Evolutionary conservation across 805 yeast species (phyloP).

Genomic region (Candida pini): DNA sequence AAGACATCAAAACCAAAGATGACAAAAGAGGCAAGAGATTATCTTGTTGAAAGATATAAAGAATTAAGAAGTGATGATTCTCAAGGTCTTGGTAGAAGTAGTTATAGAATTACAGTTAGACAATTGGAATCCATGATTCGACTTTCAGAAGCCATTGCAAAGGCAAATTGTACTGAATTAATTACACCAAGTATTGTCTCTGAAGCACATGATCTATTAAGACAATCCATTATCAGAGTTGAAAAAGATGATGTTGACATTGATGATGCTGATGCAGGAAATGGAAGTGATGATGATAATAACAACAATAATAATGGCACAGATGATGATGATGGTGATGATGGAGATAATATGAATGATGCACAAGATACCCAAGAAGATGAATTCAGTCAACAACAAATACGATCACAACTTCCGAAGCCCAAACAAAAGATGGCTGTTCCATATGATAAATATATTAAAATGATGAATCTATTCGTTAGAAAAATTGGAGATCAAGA

Average conservation of each 20-base stretch:
- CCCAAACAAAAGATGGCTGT: slow-evolving; percentile 42
- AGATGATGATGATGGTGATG: slow-evolving; percentile 16
- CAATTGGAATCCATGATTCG: slow-evolving; percentile 93
- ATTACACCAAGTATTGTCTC: slow-evolving; percentile 81
- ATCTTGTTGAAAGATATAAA: slow-evolving; percentile 72
- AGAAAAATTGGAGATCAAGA: slow-evolving; percentile 36
- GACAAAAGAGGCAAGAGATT: slow-evolving; percentile 75
- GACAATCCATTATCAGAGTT: slow-evolving; percentile 89
- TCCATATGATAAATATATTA: slow-evolving; percentile 80
- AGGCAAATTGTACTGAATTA: slow-evolving; percentile 91
- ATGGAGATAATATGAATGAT: slow-evolving; percentile 3
- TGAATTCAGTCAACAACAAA: slow-evolving; percentile 1
- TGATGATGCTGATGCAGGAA: slow-evolving; percentile 51
- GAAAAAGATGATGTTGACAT: slow-evolving; percentile 90
- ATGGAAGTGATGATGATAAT: slow-evolving; percentile 20
- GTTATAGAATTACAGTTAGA: slow-evolving; percentile 94
- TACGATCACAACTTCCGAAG: slow-evolving; percentile 4
- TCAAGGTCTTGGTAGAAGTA: slow-evolving; percentile 76
- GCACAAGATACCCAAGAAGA: slow-evolving; percentile 10
- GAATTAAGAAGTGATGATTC: slow-evolving; percentile 87
- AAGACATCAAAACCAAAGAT: slow-evolving; percentile 86
- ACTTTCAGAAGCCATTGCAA: slow-evolving; percentile 91
- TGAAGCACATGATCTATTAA: slow-evolving; percentile 84
- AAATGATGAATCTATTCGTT: slow-evolving; percentile 77
- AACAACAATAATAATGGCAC: slow-evolving; percentile 33